A percentile compares a stretch with the other conserved stretches of the same genome.
Evolutionary conservation across 2,329 filamentous ascomycete genomes (phyloP).

Genomic region (Thermomyces lanuginosus): DNA sequence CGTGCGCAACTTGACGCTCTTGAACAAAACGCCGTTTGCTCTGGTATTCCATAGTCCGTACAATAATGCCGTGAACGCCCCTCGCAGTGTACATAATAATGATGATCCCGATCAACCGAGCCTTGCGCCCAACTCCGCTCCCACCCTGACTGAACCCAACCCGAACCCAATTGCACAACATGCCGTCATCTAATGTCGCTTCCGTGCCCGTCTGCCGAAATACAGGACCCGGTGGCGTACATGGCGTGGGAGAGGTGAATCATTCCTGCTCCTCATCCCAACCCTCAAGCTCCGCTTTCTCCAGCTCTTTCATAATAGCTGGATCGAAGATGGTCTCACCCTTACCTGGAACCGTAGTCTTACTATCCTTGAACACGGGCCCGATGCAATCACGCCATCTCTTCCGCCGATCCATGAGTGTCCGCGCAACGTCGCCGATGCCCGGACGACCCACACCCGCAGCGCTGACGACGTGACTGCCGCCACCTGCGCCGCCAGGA

Average conservation of each 20-base stretch:
- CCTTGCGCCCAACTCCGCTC: not conserved
- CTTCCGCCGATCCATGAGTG: slow-evolving; percentile 75
- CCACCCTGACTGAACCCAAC: too few species aligned
- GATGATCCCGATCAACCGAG: not conserved
- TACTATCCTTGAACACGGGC: slow-evolving; percentile 74
- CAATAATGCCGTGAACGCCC: not conserved
- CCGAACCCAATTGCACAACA: too few species aligned
- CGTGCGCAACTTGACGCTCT: not conserved
- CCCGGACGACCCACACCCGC: slow-evolving; percentile 34
- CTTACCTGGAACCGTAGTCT: slow-evolving; percentile 52
- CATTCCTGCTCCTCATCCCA: slow-evolving; percentile 68
- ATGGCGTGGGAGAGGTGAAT: slow-evolving; percentile 3
- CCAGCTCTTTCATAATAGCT: slow-evolving; percentile 52
- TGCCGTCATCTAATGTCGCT: too few species aligned
- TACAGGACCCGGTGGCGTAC: too few species aligned
- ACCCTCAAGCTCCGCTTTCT: slow-evolving; percentile 60
- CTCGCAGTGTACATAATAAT: too few species aligned
- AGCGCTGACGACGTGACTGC: slow-evolving; percentile 37
- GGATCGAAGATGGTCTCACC: slow-evolving; percentile 61
- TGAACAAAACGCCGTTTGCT: not conserved
- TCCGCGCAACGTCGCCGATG: slow-evolving; percentile 81
- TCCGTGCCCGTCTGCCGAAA: too few species aligned
- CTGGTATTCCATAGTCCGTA: too few species aligned
- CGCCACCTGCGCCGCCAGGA: slow-evolving; percentile 54
- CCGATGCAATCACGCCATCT: slow-evolving; percentile 87